Base-by-base conservation (phyloP, 805 yeast species). In the Myxozyma udenii region DNA sequence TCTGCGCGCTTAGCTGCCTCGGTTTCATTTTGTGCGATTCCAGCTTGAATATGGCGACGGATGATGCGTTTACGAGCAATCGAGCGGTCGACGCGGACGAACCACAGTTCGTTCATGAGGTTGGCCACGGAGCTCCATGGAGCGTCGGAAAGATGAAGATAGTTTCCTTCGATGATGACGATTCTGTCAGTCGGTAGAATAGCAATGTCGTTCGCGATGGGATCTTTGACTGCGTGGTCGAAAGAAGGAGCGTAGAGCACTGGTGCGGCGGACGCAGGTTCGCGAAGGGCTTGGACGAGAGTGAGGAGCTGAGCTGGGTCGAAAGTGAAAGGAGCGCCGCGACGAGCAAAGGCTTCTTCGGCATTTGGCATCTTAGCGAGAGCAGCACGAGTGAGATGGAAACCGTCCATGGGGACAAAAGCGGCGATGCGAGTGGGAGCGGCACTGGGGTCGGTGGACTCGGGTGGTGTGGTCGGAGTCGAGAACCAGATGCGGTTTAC, bases 311-410 rank as follows among this genome's bases (percentile, higher is more conserved):
- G 74, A 11, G 68, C 64, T 4, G 85, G 78, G 63, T 90, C 90
- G 69, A 90, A 91, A 0, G 97, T 89, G 60, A 75, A 79, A 1
- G 96, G 95, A 0, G 96, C 84, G 0, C 97, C 97, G 44, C 97
- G 75, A 55, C 87, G 73, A 24, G 69, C 66, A 26, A 80, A 68
- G 0, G 95, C 91, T 30, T 68, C 71, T 9, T 65, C 71, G 0
- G 87, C 75, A 58, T 87, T 78, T 7, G 71, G 68, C 63, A 85
- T 76, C 37, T 67, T 57, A n/a, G 67, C 68, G 9, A 85, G 67
- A 9, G 73, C 71, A 0, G 62, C 53, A 28, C 83, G 64, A 0
- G 86, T 77, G n/a, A 79, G 68, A 63, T 85, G 93, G 61, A 80
- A 85, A 3, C 93, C 91, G 66, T 85, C 91, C 89, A 84, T 83